A percentile compares a stretch with the other conserved stretches of the same genome.
phyloP scores from a whole-genome alignment of 2,329 filamentous ascomycete species.

The Fusarium sp. region DNA sequence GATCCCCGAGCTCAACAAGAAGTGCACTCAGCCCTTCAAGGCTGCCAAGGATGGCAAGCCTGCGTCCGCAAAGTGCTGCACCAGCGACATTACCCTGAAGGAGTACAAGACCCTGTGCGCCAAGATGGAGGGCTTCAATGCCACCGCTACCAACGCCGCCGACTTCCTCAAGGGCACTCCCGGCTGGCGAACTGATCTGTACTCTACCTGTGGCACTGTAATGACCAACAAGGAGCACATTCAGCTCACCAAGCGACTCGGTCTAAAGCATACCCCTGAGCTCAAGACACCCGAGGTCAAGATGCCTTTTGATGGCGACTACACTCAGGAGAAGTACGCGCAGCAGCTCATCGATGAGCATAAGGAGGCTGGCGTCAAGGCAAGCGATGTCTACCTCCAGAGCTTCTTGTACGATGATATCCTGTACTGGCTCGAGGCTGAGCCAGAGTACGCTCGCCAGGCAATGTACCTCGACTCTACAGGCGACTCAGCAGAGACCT shows the following conservation, averaged over 20 bases:
- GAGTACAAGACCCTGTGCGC: constrained; percentile 77
- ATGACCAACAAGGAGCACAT: constrained; percentile 73
- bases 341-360: constrained; percentile 75
- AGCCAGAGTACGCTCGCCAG: constrained; percentile 70
- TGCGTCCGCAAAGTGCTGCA: constrained; percentile 76
- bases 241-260: constrained; percentile 66
- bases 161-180: constrained; percentile 71
- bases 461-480: constrained; percentile 74
- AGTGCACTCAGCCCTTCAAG: constrained; percentile 72
- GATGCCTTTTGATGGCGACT: constrained; percentile 75
- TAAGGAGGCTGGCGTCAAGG: constrained; percentile 63
- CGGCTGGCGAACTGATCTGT: constrained; percentile 73
- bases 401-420: constrained; percentile 74
- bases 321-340: constrained; percentile 73
- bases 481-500: constrained; percentile 64
- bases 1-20: constrained; percentile 70
- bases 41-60: constrained; percentile 62
- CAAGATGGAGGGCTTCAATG: constrained; percentile 76
- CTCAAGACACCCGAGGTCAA: constrained; percentile 74
- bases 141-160: constrained; percentile 66
- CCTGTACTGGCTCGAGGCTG: constrained; percentile 73
- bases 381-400: constrained; percentile 70
- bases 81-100: constrained; percentile 74
- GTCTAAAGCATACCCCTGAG: constrained; percentile 74
- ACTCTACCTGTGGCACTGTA: constrained; percentile 72